Base-by-base conservation (phyloP, 805 yeast species). In the Ogataea zsoltii region DNA sequence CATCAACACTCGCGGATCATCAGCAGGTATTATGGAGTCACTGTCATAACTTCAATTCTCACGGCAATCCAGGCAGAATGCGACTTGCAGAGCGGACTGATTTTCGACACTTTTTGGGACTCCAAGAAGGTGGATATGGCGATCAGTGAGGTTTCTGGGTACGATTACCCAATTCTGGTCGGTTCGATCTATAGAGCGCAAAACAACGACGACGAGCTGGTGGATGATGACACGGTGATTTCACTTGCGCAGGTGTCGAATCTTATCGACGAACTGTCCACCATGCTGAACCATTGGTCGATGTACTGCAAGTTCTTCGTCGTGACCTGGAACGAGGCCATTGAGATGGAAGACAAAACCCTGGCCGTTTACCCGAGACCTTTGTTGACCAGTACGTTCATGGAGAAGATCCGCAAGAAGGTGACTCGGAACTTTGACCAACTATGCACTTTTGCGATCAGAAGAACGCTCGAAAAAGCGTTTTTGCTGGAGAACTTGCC, bases 61-160 rank as follows among this genome's bases (percentile, higher is more conserved):
- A 79, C 77, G 15, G 78, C 79, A 40, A 83, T 94, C 26, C 96
- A 92, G 65, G 71, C 78, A 40, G 99, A 94, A 60, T 83, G 94
- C 25, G 99, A 94, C 60, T 74, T 91, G n/a, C 99, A 94, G 60
- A 84, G 92, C 19, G 95, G 96, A 0, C 71, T 94, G 35, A 86
- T 94, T 3, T 73, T 87, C 44, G 98, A 92, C 63, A 87, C 94
- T 0, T 88, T 88, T 58, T 78, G 83, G 69, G 97, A 91, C 55
- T 75, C 79, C 23, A 76, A 88, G 51, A 72, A 82, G 21, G 58
- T 90, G 3, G 82, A 75, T 23, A 73, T 77, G 48, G 60, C 76
- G 7, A 54, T 86, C 18, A 72, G 74, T 44, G 88, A 83, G 18
- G 72, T 85, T 39, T 68, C 71, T 17, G 60, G 69, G 16, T 86